Evolutionary conservation across 306 rosid genomes (phyloP).

Genomic region (Rosa multiflora): DNA sequence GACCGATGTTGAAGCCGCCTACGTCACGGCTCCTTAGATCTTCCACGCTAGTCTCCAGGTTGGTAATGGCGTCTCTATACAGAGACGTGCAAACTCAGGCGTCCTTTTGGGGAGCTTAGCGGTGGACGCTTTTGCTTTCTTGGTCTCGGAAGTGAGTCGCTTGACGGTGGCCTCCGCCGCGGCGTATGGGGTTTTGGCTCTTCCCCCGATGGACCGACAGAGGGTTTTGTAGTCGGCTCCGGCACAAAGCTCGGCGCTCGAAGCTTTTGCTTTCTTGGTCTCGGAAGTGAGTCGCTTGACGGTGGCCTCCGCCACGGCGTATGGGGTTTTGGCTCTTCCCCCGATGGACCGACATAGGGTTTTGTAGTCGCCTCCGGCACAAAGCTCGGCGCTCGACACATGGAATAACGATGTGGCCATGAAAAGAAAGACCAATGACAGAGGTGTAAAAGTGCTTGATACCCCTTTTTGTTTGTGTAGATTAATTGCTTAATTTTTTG

Average conservation of each 20-base stretch:
- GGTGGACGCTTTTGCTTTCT: neutral
- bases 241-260: neutral
- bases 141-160: neutral
- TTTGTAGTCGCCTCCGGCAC: neutral
- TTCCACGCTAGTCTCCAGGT: neutral
- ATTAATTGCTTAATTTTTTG: too few relatives aligned
- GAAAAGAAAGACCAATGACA: neutral
- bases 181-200: too few relatives aligned
- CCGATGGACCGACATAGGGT: neutral
- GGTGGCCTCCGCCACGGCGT: neutral
- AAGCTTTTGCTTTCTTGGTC: neutral
- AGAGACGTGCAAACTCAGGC: neutral
- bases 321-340: too few relatives aligned
- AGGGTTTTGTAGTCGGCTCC: neutral
- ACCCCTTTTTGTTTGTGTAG: neutral
- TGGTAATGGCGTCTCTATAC: neutral
- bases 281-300: neutral
- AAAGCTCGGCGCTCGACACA: neutral
- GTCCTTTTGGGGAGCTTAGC: neutral
- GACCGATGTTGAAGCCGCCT: neutral
- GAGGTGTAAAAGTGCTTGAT: neutral
- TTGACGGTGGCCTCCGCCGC: neutral
- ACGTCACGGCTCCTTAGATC: neutral
- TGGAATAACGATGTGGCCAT: neutral
- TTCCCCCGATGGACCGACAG: too few relatives aligned